Conservation (phyloP, 23 red algal genomes). For the Gracilaria caudata region DNA sequence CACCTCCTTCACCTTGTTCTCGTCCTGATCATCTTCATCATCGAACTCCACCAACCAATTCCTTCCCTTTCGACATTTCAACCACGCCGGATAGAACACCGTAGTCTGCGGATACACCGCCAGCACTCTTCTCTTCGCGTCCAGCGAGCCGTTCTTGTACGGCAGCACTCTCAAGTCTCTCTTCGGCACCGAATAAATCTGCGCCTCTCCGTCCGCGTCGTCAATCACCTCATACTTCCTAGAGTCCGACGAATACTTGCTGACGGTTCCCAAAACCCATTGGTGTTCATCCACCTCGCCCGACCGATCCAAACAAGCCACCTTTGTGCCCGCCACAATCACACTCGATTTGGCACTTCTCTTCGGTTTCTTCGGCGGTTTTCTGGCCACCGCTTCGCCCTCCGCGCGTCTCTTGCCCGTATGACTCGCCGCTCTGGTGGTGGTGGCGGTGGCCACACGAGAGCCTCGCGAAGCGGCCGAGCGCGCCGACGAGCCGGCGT, state of each 20-base stretch:
- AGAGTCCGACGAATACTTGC: slow-evolving; percentile 60
- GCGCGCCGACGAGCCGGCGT: slow-evolving; percentile 44
- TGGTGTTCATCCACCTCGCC: slow-evolving; percentile 52
- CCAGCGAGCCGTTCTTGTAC: slow-evolving; percentile 43
- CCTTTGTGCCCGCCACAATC: slow-evolving; percentile 81
- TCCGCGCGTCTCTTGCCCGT: slow-evolving; percentile 16
- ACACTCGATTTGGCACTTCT: slow-evolving; percentile 16
- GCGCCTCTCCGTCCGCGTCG: slow-evolving; percentile 75
- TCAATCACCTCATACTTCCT: slow-evolving; percentile 90
- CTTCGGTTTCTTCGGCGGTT: slow-evolving; percentile 56
- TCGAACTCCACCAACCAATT: slow-evolving; percentile 87
- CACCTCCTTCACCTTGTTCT: slow-evolving; percentile 66
- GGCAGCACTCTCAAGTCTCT: slow-evolving; percentile 68
- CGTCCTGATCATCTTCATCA: slow-evolving; percentile 88
- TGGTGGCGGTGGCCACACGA: slow-evolving; percentile 4
- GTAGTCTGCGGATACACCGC: slow-evolving; percentile 92
- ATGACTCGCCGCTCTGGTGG: too few relatives aligned
- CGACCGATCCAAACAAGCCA: slow-evolving; percentile 79
- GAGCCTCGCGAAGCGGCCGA: slow-evolving; percentile 22
- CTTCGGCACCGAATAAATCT: slow-evolving; percentile 59
- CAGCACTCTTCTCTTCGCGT: slow-evolving; percentile 67
- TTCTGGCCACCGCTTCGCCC: slow-evolving; percentile 7
- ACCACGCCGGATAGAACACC: slow-evolving; percentile 85
- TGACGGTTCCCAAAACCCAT: slow-evolving; percentile 88
- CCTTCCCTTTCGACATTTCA: slow-evolving; percentile 69